Evolutionary conservation across 768 basidiomycete species (phyloP), one percentile per base, ranked within the genome.

Genomic region (Saitozyma sp.): DNA sequence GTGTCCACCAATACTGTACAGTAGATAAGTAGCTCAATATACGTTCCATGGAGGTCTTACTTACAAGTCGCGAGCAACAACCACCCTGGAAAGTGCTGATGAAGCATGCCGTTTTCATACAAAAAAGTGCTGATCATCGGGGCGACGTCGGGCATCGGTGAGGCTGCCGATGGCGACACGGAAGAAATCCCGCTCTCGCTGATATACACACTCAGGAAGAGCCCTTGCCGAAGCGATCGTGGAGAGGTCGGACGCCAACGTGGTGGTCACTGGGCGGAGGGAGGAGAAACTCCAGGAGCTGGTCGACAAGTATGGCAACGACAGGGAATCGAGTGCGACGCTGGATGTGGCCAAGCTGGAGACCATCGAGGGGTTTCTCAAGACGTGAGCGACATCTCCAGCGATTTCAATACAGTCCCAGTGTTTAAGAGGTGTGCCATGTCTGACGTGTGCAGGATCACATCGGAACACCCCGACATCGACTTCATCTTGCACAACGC

Each of bases 401-500:
- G 2, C 29, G 29, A 29, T 29, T 29, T 5, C 29, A 29, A 29
- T 2, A 29, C 29, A 29, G 5, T 29, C 29, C 29, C 29, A 5
- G 29, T 29, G 2, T 29, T 29, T 46, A 6, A 46, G 43, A 45
- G 43, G 9, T 45, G 9, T 45, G 43, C 9, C 45, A 6, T 37
- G 39, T 11, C 53, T 52, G 50, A 17, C 17, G 50, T 52, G 11
- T 17, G 2, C n/a, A 54, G 53, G 20, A 54, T 54, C 39, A 8
- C 38, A 5, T 9, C 20, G 20, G 53, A 20, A 13, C 53, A 54
- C 53, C 53, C 53, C 29, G 53, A 54, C 37, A 54, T 54, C 53
- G 53, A 54, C 39, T 9, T 54, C 8, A 37, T 54, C 53, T 3
- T 54, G 13, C 53, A 54, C 53, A 38, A 20, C 8, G 20, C 53